Base-by-base conservation (phyloP, 768 basidiomycete species). In the Mycena metata region DNA sequence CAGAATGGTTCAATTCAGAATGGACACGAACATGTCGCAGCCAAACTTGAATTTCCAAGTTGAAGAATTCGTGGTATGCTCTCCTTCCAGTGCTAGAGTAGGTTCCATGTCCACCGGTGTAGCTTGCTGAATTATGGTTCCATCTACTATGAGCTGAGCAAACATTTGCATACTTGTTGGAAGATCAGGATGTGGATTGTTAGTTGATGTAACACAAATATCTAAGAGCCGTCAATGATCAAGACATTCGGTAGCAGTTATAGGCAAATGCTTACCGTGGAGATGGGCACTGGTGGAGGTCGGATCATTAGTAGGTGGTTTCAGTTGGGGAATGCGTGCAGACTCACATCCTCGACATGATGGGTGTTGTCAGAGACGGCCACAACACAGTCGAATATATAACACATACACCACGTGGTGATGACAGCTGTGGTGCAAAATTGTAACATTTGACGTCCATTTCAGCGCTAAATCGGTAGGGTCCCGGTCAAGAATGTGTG, bases 21-120 rank as follows among this genome's bases (percentile, higher is more conserved):
- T 5, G 55, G 39, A 56, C 41, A 57, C 60, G 15, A 2, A 60
- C 60, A 60, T 23, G 30, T 60, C 35, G 17, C 46, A 60, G 36
- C 51, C 60, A 50, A 60, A 50, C 35, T 50, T 50, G 12, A 60
- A 12, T 50, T 60, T 60, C 60, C 60, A 60, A 60, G 46, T 49
- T 35, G 46, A 23, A 45, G 57, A 46, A 36, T 49, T 17, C 33
- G 36, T 19, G n/a, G 33, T 51, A 7, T 49, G 26, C n/a, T 42
- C 47, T 16, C 35, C 6, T n/a, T n/a, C n/a, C n/a, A n/a, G n/a
- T n/a, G n/a, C 39, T 16, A 16, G 39, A 41, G 39, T 16, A 41
- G 39, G 39, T 41, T 41, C 39, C 39, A 41, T 41, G 43, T 60
- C 59, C 46, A 60, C 59, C 33, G 59, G 46, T 23, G 21, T n/a